Evolutionary conservation across 495 filamentous ascomycete species (phyloP), one percentile per base, ranked within the genome.

Genomic region (Cudoniella acicularis): DNA sequence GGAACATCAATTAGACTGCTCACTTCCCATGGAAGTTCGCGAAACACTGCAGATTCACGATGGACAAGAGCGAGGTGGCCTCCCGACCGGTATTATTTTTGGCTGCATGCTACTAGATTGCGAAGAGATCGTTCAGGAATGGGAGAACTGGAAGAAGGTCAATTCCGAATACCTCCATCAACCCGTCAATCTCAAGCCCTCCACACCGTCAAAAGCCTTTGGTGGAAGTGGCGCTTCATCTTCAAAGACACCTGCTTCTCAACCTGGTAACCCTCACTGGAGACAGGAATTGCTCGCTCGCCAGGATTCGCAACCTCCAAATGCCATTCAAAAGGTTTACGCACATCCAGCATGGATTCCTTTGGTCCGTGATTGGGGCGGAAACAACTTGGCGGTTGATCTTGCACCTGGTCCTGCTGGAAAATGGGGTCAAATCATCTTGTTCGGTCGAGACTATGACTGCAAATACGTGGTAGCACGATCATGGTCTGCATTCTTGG

Each of bases 121-220:
- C 70, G 94, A 99, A 70, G 94, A 99, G 71, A 96, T 99, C 52
- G 86, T 98, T 6, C 89, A 96, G 72, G 94, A 99, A 72, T 98
- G 94, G 89, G 87, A 87, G 61, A 96, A 96, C 68, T 99, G 94
- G 94, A 86, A 88, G 63, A 84, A 82, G 56, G 94, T 99, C 58
- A 95, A 96, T 70, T 83, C 89, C 52, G 91, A 97, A 68, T 96
- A 87, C 67, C 78, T 98, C 46, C 77, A 79, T 18, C 74, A 79
- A 49, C 79, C 82, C 0, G 65, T 79, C 11, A 73, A 80, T 51
- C 74, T 75, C 52, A 79, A 81, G 49, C 81, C 85, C 6, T 75
- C 81, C 10, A 75, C 75, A 51, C 87, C 81, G 10, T 74, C 83
- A 18, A 91, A 91, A 70, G 83, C 86, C 2, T 81, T 88, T 30